These are phyloP conservation scores for Orbilia javanica DNA, from an alignment of 2,329 filamentous ascomycete genomes.

Conservation along the genomic window DNA sequence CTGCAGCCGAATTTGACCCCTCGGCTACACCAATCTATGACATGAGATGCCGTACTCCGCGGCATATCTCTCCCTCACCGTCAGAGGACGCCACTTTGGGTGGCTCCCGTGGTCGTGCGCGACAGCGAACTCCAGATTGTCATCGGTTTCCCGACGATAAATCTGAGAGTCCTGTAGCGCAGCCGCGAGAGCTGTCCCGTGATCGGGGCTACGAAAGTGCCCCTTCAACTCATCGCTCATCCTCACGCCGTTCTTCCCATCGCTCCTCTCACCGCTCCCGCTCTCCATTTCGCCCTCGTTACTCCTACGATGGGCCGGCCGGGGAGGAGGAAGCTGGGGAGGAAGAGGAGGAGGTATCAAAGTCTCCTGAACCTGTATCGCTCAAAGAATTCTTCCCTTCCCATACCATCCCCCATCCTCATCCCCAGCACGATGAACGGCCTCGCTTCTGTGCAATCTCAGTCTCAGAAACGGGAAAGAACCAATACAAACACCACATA, in stretches of 20 bases:
- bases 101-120: conserved; percentile 7
- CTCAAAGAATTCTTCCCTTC: background rate
- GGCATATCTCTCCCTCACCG: background rate
- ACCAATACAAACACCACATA: background rate
- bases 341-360: background rate
- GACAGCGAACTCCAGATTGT: background rate
- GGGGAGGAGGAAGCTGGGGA: background rate
- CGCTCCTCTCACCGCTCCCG: background rate
- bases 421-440: background rate
- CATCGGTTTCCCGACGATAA: background rate
- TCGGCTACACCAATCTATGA: conserved; percentile 21
- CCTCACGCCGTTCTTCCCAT: background rate
- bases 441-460: conserved; percentile 24
- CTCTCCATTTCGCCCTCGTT: background rate
- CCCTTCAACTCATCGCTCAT: background rate
- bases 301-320: too few species aligned
- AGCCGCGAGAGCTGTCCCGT: conserved; percentile 11
- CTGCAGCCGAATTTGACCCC: conserved; percentile 6
- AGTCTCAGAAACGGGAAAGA: conserved; percentile 20
- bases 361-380: background rate
- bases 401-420: background rate
- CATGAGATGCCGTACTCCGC: background rate
- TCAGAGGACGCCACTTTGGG: background rate
- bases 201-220: conserved; percentile 20
- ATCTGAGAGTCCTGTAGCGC: conserved; percentile 28